Base-by-base conservation (phyloP, 768 basidiomycete species). In the Rhodotorula kratochvilovae region DNA sequence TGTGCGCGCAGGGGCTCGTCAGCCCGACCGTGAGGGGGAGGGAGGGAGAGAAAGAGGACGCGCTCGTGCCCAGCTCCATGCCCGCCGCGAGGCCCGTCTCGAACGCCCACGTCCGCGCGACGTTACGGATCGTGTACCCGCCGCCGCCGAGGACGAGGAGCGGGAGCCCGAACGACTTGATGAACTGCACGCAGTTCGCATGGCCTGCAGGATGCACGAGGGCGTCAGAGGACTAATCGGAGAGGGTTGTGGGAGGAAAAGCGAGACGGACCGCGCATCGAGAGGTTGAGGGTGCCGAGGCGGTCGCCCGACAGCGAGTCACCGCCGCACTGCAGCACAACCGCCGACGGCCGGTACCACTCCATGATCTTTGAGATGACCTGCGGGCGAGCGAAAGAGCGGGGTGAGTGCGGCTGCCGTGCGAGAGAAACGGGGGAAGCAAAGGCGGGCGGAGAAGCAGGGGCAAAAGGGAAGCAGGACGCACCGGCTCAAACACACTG, bases 61-160 rank as follows among this genome's bases (percentile, higher is more conserved):
- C 82, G 93, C 94, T 87, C 76, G 87, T 84, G 29, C 87, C 89
- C 23, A 99, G 85, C 80, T 98, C 93, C 31, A 94, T 90, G 19
- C 96, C 96, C 33, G 95, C 93, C n/a, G 96, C 96, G 54, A 99
- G 81, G 33, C 96, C 96, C 5, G 96, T 99, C 82, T 99, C 96
- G 77, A 87, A 99, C 31, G 96, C 95, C 96, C 96, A 99, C 21
- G 90, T 89, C 54, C 96, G 86, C 73, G 92, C 93, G 70, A 97
- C 95, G 73, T 95, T 95, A 55, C 94, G 89, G 87, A 99, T 95
- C 7, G 96, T 99, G 81, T 99, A 99, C 0, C 96, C 96, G 17
- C 96, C 96, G 36, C 96, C 96, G 23, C 96, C 96, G 35, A 99
- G 87, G 29, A 99, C 84, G 19, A 99, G 83, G n/a, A 98, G 81